Evolutionary conservation across 208 protist genomes (phyloP).

Genomic region (Angomonas deanei): DNA sequence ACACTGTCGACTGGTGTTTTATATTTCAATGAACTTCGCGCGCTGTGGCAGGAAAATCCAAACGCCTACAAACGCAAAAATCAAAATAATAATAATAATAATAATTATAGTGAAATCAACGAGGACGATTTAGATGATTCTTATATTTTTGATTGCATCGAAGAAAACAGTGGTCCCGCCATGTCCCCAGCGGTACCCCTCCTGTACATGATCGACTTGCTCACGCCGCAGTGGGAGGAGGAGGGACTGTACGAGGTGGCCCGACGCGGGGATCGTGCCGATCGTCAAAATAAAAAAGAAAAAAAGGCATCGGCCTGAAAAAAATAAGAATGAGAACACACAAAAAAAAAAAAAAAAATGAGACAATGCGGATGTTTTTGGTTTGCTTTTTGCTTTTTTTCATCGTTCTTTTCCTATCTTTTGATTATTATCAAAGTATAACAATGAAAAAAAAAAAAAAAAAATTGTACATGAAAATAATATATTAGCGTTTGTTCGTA

Average conservation of each 20-base stretch:
- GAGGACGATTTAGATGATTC: slow-evolving; percentile 38
- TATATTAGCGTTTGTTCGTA: too few relatives aligned
- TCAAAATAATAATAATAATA: not conserved
- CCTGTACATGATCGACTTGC: slow-evolving; percentile 26
- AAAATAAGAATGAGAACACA: not conserved
- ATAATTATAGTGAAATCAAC: not conserved
- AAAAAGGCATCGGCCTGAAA: not conserved
- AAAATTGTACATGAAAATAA: too few relatives aligned
- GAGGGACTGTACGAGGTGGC: slow-evolving; percentile 26
- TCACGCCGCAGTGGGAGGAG: slow-evolving; percentile 33
- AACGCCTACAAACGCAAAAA: not conserved
- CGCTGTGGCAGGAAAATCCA: not conserved
- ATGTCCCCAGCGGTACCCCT: slow-evolving; percentile 22
- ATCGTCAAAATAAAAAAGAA: not conserved
- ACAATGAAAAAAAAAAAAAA: not conserved
- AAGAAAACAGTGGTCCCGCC: slow-evolving; percentile 4
- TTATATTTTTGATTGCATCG: slow-evolving; percentile 32
- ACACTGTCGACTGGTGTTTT: not conserved
- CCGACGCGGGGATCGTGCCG: not conserved
- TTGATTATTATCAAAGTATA: not conserved
- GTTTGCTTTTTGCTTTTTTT: slow-evolving; percentile 4
- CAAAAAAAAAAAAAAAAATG: too few relatives aligned
- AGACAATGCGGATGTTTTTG: too few relatives aligned
- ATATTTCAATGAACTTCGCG: not conserved
- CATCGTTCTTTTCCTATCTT: not conserved